Percentiles rank a stretch among this genome's conserved stretches.
phyloP scores from a whole-genome alignment of 352 stramenopile species.

The Phytophthora multivora region DNA sequence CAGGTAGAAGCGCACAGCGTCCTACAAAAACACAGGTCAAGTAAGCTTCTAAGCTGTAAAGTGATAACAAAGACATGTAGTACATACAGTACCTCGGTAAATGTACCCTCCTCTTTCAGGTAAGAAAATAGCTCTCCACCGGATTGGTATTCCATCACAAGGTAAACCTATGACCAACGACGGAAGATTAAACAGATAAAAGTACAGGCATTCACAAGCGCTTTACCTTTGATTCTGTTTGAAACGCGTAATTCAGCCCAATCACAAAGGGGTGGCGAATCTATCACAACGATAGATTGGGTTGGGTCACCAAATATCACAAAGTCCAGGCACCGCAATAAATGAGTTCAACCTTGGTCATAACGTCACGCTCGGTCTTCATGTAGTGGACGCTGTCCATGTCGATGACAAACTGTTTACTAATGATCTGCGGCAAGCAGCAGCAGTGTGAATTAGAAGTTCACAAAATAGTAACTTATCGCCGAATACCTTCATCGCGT shows the following conservation, averaged over 20 bases:
- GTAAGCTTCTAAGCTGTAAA: too few species aligned
- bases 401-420: slow-evolving; percentile 83
- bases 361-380: slow-evolving; percentile 82
- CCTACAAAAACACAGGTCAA: slow-evolving; percentile 29
- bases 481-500: slow-evolving; percentile 77
- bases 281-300: slow-evolving; percentile 29
- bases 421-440: slow-evolving; percentile 69
- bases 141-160: slow-evolving; percentile 83
- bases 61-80: too few species aligned
- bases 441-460: neutral
- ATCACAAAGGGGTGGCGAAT: slow-evolving; percentile 86
- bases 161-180: slow-evolving; percentile 50
- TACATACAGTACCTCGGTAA: slow-evolving; percentile 50
- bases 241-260: slow-evolving; percentile 76
- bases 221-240: slow-evolving; percentile 81
- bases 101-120: slow-evolving; percentile 65
- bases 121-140: slow-evolving; percentile 85
- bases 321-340: neutral
- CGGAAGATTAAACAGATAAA: neutral
- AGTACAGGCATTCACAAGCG: neutral
- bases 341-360: slow-evolving; percentile 64
- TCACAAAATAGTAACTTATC: neutral
- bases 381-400: slow-evolving; percentile 82
- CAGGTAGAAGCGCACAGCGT: slow-evolving; percentile 78
- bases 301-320: neutral